These are phyloP conservation scores for Agaricales sp. DNA, from an alignment of 1,284 basidiomycete genomes.

Conservation along the genomic window DNA sequence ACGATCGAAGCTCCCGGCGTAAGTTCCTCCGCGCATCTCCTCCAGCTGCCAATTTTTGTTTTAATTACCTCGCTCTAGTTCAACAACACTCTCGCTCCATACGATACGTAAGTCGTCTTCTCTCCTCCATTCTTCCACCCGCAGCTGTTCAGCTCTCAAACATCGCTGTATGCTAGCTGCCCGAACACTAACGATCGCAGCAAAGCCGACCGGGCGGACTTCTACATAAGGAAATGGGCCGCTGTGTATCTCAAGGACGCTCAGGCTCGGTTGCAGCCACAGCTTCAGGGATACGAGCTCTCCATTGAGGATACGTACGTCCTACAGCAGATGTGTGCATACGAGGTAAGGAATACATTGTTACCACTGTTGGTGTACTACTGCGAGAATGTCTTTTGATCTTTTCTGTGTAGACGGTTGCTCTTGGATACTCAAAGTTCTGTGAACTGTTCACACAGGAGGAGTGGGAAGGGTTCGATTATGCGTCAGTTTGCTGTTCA, in stretches of 20 bases:
- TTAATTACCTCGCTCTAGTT: slow-evolving; percentile 28
- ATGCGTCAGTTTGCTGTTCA: slow-evolving; percentile 42
- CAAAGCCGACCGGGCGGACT: slow-evolving; percentile 46
- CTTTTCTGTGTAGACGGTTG: slow-evolving; percentile 60
- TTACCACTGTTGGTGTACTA: too few species aligned
- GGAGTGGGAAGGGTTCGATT: slow-evolving; percentile 87
- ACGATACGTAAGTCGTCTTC: slow-evolving; percentile 42
- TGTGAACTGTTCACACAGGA: slow-evolving; percentile 84
- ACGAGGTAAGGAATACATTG: slow-evolving; percentile 66
- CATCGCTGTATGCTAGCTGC: slow-evolving; percentile 30
- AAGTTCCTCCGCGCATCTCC: slow-evolving; percentile 14
- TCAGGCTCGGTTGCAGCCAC: slow-evolving; percentile 45
- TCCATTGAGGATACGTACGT: slow-evolving; percentile 62
- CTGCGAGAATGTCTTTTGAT: neutral
- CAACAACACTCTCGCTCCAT: slow-evolving; percentile 75
- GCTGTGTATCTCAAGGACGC: slow-evolving; percentile 64
- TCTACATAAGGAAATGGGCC: slow-evolving; percentile 57
- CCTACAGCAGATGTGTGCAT: slow-evolving; percentile 75
- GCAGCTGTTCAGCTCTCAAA: neutral
- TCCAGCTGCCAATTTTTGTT: slow-evolving; percentile 1
- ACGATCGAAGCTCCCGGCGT: slow-evolving; percentile 65
- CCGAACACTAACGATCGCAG: slow-evolving; percentile 40
- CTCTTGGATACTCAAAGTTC: slow-evolving; percentile 83
- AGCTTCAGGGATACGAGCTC: slow-evolving; percentile 57
- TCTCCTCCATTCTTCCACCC: neutral